Evolutionary conservation across 768 basidiomycete genomes (phyloP).

Genomic region (Russula sp.): DNA sequence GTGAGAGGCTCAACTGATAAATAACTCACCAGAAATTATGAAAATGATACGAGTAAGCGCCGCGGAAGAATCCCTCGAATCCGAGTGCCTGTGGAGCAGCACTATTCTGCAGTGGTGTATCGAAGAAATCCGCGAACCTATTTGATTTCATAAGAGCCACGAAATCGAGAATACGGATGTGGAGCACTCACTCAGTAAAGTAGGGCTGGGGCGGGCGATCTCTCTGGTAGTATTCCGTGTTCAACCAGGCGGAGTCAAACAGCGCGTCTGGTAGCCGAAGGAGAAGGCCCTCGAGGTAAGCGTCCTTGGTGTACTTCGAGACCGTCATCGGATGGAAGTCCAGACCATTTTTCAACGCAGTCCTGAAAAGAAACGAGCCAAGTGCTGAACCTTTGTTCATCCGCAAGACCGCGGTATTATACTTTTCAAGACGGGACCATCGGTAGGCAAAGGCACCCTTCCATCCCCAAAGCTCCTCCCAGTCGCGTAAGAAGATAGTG

Average conservation of each 20-base stretch:
- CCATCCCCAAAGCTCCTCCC: constrained; percentile 99
- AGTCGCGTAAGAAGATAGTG: constrained; percentile 91
- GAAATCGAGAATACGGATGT: background rate
- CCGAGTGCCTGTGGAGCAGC: constrained; percentile 85
- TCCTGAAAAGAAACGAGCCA: constrained; percentile 89
- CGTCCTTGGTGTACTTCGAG: constrained; percentile 85
- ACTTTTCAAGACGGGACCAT: constrained; percentile 88
- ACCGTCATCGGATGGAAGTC: constrained; percentile 99
- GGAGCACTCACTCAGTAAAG: constrained; percentile 64
- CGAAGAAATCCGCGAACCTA: constrained; percentile 88
- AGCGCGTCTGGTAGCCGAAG: constrained; percentile 90
- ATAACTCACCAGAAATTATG: constrained; percentile 80
- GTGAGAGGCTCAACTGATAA: background rate
- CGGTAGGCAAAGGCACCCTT: constrained; percentile 95
- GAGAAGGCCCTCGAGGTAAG: constrained; percentile 74
- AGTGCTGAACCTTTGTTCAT: constrained; percentile 91
- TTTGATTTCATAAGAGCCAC: constrained; percentile 10
- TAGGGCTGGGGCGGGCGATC: constrained; percentile 93
- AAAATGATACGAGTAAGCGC: constrained; percentile 94
- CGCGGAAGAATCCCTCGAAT: constrained; percentile 93
- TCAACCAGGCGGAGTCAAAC: constrained; percentile 96
- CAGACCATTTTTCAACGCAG: constrained; percentile 86
- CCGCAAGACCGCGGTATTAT: constrained; percentile 94
- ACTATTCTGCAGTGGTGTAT: constrained; percentile 63
- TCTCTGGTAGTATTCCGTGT: constrained; percentile 86